These are phyloP conservation scores for Erysimum cheiranthoides DNA, from an alignment of 345 rosid genomes.

Conservation along the genomic window DNA sequence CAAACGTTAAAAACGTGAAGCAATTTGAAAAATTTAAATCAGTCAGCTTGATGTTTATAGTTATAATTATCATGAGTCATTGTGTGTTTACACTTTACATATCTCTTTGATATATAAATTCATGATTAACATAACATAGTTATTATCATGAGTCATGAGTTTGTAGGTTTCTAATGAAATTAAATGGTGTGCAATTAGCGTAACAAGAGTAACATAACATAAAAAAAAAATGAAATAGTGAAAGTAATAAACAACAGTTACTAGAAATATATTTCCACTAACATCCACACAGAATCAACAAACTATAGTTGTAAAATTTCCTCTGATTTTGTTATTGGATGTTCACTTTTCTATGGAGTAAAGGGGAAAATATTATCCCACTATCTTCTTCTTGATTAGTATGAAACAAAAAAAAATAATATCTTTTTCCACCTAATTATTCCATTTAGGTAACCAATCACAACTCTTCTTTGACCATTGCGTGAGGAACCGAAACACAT, in stretches of 20 bases:
- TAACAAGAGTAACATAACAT: neutral
- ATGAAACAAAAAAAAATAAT: neutral
- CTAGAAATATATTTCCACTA: neutral
- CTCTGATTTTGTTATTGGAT: too few relatives aligned
- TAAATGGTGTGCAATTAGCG: too few relatives aligned
- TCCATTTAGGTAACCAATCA: neutral
- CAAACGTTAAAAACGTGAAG: neutral
- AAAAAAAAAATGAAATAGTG: neutral
- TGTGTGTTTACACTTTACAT: neutral
- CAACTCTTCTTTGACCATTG: neutral
- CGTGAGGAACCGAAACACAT: slow-evolving; percentile 3
- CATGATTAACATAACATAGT: too few relatives aligned
- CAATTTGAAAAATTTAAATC: neutral
- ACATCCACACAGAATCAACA: neutral
- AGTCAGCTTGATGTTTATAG: neutral
- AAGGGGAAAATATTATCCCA: neutral
- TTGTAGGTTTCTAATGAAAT: too few relatives aligned
- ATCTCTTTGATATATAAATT: too few relatives aligned
- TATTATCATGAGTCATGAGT: too few relatives aligned
- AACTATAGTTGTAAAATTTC: too few relatives aligned
- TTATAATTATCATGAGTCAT: neutral
- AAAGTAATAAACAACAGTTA: neutral
- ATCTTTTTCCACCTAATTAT: neutral
- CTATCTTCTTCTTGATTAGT: neutral
- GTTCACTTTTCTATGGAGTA: neutral